Evolutionary conservation across 31 red algal species (phyloP).

Genomic region (Bonnemaisonia californica): DNA sequence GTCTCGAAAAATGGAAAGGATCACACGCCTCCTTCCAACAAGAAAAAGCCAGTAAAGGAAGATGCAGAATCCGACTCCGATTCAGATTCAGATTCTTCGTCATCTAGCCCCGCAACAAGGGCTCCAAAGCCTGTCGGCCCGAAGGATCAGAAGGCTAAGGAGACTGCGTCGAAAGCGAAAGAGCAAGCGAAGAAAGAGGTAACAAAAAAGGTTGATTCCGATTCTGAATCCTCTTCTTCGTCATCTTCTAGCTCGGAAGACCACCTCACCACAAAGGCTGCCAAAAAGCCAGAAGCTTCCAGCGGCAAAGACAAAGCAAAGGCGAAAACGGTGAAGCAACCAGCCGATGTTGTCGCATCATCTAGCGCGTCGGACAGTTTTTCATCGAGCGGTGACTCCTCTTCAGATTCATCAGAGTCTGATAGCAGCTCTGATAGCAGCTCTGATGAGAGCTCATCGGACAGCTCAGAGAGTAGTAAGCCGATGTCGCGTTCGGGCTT

Average conservation of each 20-base stretch:
- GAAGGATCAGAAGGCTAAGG: neutral
- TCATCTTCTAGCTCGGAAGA: too few relatives aligned
- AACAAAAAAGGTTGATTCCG: too few relatives aligned
- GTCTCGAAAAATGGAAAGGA: neutral
- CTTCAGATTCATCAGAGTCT: neutral
- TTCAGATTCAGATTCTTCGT: constrained; percentile 20
- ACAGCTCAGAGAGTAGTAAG: neutral
- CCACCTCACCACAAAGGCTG: too few relatives aligned
- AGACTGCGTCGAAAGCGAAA: too few relatives aligned
- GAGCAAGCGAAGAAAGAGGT: too few relatives aligned
- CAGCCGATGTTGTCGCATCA: neutral
- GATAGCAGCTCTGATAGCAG: constrained; percentile 7
- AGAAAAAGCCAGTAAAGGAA: too few relatives aligned
- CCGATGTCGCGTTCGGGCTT: neutral
- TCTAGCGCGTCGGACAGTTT: neutral
- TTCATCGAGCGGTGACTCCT: neutral
- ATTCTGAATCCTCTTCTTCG: too few relatives aligned
- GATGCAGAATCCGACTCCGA: neutral
- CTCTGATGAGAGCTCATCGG: neutral
- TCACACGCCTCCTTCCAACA: neutral
- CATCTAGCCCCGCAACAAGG: neutral
- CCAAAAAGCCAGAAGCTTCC: too few relatives aligned
- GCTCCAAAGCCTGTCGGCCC: neutral
- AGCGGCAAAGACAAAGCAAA: too few relatives aligned
- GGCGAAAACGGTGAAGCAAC: too few relatives aligned